A percentile compares a stretch with the other conserved stretches of the same genome.
Conservation (phyloP, 148 eudicot species). For the Diospyros lotus region DNA sequence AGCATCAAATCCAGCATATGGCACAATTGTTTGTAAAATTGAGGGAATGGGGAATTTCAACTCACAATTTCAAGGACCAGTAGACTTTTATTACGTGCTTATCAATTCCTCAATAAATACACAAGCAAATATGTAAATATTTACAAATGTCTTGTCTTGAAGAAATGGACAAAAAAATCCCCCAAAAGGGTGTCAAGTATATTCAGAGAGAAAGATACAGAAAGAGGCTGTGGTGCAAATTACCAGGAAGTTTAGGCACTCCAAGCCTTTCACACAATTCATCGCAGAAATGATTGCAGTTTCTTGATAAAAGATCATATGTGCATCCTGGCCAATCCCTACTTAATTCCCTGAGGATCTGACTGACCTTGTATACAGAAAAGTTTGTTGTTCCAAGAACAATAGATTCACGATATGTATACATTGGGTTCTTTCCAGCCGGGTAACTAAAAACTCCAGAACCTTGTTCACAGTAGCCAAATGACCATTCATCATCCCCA, state of each 20-base stretch:
- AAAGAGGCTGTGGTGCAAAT: background rate
- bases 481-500: conserved; percentile 95
- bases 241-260: conserved; percentile 94
- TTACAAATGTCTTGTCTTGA: background rate
- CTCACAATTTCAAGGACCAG: background rate
- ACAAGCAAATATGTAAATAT: background rate
- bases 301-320: conserved; percentile 80
- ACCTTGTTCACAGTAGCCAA: conserved; percentile 95
- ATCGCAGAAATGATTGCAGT: conserved; percentile 96
- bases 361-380: conserved; percentile 56
- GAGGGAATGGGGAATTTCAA: background rate
- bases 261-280: conserved; percentile 85
- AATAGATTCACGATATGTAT: conserved; percentile 79
- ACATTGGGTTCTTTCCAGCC: conserved; percentile 83
- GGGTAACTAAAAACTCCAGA: conserved; percentile 95
- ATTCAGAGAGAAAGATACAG: background rate
- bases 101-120: background rate
- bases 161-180: background rate
- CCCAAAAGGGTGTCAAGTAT: background rate
- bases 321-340: conserved; percentile 96
- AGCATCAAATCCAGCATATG: background rate
- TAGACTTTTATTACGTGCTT: background rate
- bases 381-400: conserved; percentile 71
- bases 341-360: conserved; percentile 77
- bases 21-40: background rate